phyloP scores from a whole-genome alignment of 352 stramenopile genomes.

The Phytopythium helicoides region DNA sequence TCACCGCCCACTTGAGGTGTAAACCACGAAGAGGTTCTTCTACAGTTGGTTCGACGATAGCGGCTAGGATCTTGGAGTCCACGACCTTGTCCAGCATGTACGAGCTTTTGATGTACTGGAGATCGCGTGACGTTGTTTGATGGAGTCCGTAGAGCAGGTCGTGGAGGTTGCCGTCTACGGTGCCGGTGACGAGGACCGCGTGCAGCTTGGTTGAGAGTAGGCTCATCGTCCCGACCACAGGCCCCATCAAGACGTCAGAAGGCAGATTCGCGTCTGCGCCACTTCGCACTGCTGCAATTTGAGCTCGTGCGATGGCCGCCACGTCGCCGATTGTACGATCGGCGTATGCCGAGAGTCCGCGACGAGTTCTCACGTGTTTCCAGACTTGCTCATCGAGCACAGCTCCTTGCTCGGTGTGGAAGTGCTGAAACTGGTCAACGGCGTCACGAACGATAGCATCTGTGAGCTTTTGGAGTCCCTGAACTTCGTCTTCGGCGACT shows the following conservation, averaged over 20 bases:
- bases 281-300: neutral
- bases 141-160: constrained; percentile 33
- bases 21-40: constrained; percentile 14
- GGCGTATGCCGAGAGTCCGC: neutral
- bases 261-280: neutral
- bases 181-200: constrained; percentile 25
- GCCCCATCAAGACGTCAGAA: constrained; percentile 5
- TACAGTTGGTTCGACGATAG: constrained; percentile 9
- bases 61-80: constrained; percentile 17
- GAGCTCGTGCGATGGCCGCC: neutral
- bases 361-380: constrained; percentile 3
- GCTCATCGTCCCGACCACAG: constrained; percentile 22
- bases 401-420: neutral
- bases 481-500: neutral
- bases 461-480: constrained; percentile 2
- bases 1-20: constrained; percentile 19
- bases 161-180: constrained; percentile 23
- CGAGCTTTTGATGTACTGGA: constrained; percentile 21
- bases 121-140: constrained; percentile 12
- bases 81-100: constrained; percentile 22
- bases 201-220: constrained; percentile 13
- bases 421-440: constrained; percentile 4
- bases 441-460: constrained; percentile 2
- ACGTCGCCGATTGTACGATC: constrained; percentile 1
- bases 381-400: constrained; percentile 2